Base-by-base conservation (phyloP, 371 early-diverging fungal genomes). In the Zychaea mexicana region DNA sequence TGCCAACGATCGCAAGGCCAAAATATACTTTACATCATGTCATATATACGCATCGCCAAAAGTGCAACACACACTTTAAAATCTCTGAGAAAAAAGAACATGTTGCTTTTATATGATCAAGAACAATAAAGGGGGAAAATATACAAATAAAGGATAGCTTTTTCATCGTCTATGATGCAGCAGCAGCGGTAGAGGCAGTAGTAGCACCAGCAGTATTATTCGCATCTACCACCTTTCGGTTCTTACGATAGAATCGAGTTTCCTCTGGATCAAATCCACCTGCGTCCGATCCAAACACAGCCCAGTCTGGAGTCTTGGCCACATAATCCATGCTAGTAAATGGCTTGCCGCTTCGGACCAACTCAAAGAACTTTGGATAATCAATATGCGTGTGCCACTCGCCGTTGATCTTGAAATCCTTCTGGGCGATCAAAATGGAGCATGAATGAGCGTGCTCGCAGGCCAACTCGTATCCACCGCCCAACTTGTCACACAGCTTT, bases 361-460 rank as follows among this genome's bases (percentile, higher is more conserved):
- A 68, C 28, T 86, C 84, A 74, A 89, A 88, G 81, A 92, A 93
- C 68, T 80, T 82, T 28, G 79, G 74, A 71, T 91, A 93, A 70
- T 93, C 92, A 61, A 93, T 93, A 78, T 90, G 90, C 1, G 94
- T 93, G 59, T 87, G 71, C 94, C 94, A 93, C 61, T 77, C 83
- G 59, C 87, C 87, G 47, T 90, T 77, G 56, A 86, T 83, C 76
- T 86, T 87, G 76, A 88, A 93, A 53, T 83, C 76, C 31, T 81
- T 85, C 47, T 86, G 78, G 5, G 92, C 89, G 58, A 93, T 86
- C 52, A 93, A 74, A 52, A 93, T 83, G 7, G 87, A 89, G 67
- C 89, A 89, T 3, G 90, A 88, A 62, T 93, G 93, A 12, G 86
- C 88, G 67, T 93, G 93, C 59, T 90, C 92, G 27, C 86, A 85